Base-by-base conservation (phyloP, 805 yeast genomes). In the Monosporozyma unispora region DNA sequence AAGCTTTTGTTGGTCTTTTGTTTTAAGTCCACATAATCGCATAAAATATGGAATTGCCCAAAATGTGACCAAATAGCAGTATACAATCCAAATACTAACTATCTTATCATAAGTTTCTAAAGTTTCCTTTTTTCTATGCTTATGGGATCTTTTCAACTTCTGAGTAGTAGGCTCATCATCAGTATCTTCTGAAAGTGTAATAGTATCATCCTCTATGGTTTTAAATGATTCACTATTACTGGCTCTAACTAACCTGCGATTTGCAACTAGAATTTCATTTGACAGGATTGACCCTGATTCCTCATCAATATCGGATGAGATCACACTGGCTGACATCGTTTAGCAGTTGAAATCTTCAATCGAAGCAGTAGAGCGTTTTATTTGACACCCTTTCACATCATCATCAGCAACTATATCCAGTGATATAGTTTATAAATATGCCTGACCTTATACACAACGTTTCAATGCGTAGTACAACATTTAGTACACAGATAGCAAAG, bases 1-100 rank as follows among this genome's bases (percentile, higher is more conserved):
- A 0, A 98, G 98, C 73, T 81, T 80, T 63, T 90, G 97, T 52
- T 96, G 79, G 42, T 82, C 90, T 56, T 80, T 79, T 19, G 84
- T 80, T 31, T 77, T 76, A 76, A 91, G 76, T 2, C 98, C 98
- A 67, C 80, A 84, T 44, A 85, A 70, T 9, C 25, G 25, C 27
- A 58, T 14, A 10, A 56, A 18, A 0, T 88, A 82, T 2, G 84
- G 77, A 1, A 96, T 95, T 2, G 96, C 95, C 91, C 96, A 91
- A 65, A 88, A 88, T 0, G 99, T 90, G 28, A 91, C 69, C 9
- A 77, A 57, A 56, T 80, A 80, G 63, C 96, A 89, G 68, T 88
- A 93, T 0, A 80, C 68, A 56, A 79, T 78, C 99, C 99, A 93
- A 11, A 41, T 9, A 22, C 39, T 46, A n/a, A 40, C 10, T 28